Base-by-base conservation (phyloP, 2,329 filamentous ascomycete genomes). In the Alternaria longipes region DNA sequence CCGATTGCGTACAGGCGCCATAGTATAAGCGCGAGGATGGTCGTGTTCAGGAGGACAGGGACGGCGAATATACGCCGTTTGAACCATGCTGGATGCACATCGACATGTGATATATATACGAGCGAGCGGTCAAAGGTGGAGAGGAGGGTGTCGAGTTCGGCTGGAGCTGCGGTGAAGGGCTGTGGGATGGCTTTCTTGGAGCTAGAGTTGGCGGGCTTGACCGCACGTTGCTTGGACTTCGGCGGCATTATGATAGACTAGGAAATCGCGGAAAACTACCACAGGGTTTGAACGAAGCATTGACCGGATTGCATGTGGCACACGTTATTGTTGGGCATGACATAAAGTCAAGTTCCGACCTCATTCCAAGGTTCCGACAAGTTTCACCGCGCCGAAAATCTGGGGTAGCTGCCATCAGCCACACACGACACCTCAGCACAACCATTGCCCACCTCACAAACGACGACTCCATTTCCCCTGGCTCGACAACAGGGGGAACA, bases 101-200 rank as follows among this genome's bases (percentile, higher is more conserved):
- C 94, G 79, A 97, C 83, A 82, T 97, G 93, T 30, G 90, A 85
- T 72, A 97, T 86, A 84, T 97, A 97, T 75, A 97, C 85, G 78
- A 92, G 88, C 57, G 86, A 81, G 57, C 86, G 83, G 60, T 88
- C 85, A 61, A 97, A 88, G 44, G 83, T 85, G 36, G 85, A 81
- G 73, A 91, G 84, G 75, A 97, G 90, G 11, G 89, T 85, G 52
- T 84, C 71, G 55, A 97, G 85, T 32, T 84, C 83, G 50, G 86
- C 77, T 1, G 91, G 87, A 0, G 88, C 87, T 60, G 83, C 83
- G 68, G 86, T 85, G 84, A 95, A 97, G 8, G 59, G 59, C 49
- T 44, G 54, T 24, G 89, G 89, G 44, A 75, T 69, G 46, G 74
- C 38, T 41, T 60, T 60, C 22, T 59, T 60, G 16, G 64, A 32